phyloP scores from a whole-genome alignment of 768 basidiomycete species.

The Russula dissimulans region DNA sequence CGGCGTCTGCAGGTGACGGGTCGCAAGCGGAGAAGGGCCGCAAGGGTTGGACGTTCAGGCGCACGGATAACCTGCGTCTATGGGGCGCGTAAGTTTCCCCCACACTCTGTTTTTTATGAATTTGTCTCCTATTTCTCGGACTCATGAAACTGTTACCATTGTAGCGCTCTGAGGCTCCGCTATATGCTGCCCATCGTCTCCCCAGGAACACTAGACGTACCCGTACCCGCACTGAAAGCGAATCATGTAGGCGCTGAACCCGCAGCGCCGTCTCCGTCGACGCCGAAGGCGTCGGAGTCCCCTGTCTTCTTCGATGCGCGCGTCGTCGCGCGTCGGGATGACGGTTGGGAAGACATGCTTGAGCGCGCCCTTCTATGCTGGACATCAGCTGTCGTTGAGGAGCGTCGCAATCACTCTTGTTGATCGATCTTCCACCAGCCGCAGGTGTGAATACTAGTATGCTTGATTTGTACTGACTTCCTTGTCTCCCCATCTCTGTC shows the following conservation, averaged over 20 bases:
- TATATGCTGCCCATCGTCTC: conserved; percentile 64
- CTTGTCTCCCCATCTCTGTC: neutral
- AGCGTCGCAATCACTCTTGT: conserved; percentile 33
- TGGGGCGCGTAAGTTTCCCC: conserved; percentile 66
- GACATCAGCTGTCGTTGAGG: conserved; percentile 60
- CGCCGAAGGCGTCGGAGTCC: conserved; percentile 32
- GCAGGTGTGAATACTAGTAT: neutral
- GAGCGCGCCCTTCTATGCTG: conserved; percentile 53
- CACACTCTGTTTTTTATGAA: neutral
- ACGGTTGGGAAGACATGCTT: conserved; percentile 79
- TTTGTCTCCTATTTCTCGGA: too few relatives aligned
- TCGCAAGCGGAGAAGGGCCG: conserved; percentile 32
- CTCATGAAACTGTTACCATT: neutral
- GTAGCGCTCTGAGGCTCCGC: conserved; percentile 71
- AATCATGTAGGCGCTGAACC: conserved; percentile 10
- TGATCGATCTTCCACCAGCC: neutral
- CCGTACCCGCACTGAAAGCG: conserved; percentile 22
- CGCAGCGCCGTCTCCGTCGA: conserved; percentile 22
- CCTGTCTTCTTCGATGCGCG: conserved; percentile 63
- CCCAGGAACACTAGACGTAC: conserved; percentile 34
- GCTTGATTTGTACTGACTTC: neutral
- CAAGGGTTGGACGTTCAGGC: conserved; percentile 74
- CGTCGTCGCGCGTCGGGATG: conserved; percentile 60
- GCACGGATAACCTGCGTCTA: conserved; percentile 76
- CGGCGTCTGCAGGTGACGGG: conserved; percentile 28